phyloP scores from a whole-genome alignment of 2,329 filamentous ascomycete genomes.

The Colletotrichum sp. region DNA sequence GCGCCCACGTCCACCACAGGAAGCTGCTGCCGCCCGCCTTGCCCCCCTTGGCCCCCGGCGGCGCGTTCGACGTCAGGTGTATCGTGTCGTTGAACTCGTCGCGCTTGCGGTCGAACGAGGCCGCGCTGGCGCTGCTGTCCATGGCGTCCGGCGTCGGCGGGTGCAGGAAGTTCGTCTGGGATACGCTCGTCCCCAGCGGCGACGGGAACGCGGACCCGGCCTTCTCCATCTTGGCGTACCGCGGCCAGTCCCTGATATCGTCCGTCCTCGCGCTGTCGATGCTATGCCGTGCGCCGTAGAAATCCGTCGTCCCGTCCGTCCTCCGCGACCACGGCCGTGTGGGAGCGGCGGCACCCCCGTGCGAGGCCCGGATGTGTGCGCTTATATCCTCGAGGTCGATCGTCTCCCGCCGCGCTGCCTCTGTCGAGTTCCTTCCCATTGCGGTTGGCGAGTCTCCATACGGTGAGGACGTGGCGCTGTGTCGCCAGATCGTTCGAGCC shows the following conservation, averaged over 20 bases:
- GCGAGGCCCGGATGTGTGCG: not conserved
- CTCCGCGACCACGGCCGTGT: not conserved
- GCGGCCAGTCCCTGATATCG: not conserved
- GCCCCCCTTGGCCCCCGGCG: not conserved
- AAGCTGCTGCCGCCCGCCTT: not conserved
- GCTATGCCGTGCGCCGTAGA: not conserved
- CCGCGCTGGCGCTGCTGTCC: not conserved
- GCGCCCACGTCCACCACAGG: slow-evolving; percentile 10
- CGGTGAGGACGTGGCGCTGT: not conserved
- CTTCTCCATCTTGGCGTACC: not conserved
- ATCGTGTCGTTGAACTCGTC: not conserved
- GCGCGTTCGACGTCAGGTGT: not conserved
- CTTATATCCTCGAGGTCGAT: slow-evolving; percentile 2
- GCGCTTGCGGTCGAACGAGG: not conserved
- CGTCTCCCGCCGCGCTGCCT: not conserved
- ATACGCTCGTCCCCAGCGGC: not conserved
- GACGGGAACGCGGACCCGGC: not conserved
- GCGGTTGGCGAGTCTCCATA: not conserved
- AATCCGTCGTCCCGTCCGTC: not conserved
- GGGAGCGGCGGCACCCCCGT: not conserved
- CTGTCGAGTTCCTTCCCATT: not conserved
- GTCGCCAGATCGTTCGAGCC: not conserved
- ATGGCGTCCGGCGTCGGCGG: not conserved
- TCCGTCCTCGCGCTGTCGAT: not conserved
- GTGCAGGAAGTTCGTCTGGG: not conserved